phyloP scores from a whole-genome alignment of 805 yeast species.

The Zygosaccharomyces bisporus region DNA sequence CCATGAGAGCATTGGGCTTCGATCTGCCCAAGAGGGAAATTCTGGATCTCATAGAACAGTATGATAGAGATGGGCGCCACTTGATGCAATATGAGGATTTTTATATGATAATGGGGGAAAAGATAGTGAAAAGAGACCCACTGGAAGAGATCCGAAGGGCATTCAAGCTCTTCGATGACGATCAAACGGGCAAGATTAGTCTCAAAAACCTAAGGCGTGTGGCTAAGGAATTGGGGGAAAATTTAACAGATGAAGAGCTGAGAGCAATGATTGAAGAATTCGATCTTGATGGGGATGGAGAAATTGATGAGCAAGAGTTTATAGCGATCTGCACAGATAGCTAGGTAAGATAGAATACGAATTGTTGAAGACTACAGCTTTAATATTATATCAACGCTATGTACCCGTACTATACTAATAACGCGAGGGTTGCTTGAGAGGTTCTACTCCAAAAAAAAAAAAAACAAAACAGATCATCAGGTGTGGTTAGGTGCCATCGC shows the following conservation, averaged over 20 bases:
- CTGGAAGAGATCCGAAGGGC: slow-evolving; percentile 88
- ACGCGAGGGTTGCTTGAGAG: too few species aligned
- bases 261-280: slow-evolving; percentile 97
- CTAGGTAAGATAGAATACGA: slow-evolving; percentile 20
- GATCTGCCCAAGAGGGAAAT: slow-evolving; percentile 75
- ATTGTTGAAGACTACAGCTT: not conserved
- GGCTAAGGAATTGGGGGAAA: slow-evolving; percentile 90
- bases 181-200: slow-evolving; percentile 79
- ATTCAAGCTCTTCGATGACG: slow-evolving; percentile 84
- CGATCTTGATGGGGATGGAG: slow-evolving; percentile 95
- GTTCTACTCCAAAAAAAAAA: too few species aligned
- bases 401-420: slow-evolving; percentile 1
- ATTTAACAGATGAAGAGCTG: slow-evolving; percentile 84
- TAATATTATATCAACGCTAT: not conserved
- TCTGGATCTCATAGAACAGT: slow-evolving; percentile 70
- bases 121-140: slow-evolving; percentile 86
- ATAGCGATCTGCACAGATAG: slow-evolving; percentile 81
- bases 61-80: slow-evolving; percentile 70
- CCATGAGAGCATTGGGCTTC: slow-evolving; percentile 90
- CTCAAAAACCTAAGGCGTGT: slow-evolving; percentile 80
- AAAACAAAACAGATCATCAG: too few species aligned
- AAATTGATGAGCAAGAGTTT: slow-evolving; percentile 85
- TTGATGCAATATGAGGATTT: slow-evolving; percentile 79
- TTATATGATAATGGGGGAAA: slow-evolving; percentile 65
- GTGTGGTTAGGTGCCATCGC: too few species aligned